Base-by-base conservation (phyloP, 2,329 filamentous ascomycete genomes). In the Aspergillus alliaceus region DNA sequence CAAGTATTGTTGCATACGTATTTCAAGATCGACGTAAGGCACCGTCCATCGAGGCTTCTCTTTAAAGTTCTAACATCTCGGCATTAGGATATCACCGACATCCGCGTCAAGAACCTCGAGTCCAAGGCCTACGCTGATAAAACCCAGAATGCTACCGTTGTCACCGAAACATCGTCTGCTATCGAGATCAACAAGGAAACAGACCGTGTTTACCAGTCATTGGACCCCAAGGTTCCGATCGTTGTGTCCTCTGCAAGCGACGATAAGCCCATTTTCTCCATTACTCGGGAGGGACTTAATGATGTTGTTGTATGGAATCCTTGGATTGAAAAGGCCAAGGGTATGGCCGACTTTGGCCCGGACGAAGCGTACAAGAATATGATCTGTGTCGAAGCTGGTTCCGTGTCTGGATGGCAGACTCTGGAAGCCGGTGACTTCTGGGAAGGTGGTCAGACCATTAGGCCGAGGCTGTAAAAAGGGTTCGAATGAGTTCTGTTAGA, bases 291-390 rank as follows among this genome's bases (percentile, higher is more conserved):
- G 75, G 93, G 91, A 64, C 82, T 99, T 64, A 84, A 85, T 60
- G 91, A 98, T 65, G 87, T 95, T 15, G 93, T 97, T 1, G 90
- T 98, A 29, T 99, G 95, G 95, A 99, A 99, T 77, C 95, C 95
- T 1, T 97, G 93, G 92, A 82, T 83, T 39, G 90, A 93, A 62
- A 96, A 96, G 80, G 86, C 90, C 1, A 85, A 86, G 66, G 83
- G 83, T 5, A 96, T 96, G 78, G 86, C 80, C 52, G 95, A 99
- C 75, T 97, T 98, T 72, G 84, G 84, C 57, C 95, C 95, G 50
- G 90, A 96, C 70, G 90, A 93, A 53, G 95, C 90, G 35, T 98
- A 89, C 81, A 91, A 91, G 81, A 86, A 91, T 58, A 97, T 98
- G 91, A 80, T 99, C 42, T 98, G 95, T 72, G 85, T 98, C 51